Conservation (phyloP, 257 asterid genomes). For the Capsicum chinense region DNA sequence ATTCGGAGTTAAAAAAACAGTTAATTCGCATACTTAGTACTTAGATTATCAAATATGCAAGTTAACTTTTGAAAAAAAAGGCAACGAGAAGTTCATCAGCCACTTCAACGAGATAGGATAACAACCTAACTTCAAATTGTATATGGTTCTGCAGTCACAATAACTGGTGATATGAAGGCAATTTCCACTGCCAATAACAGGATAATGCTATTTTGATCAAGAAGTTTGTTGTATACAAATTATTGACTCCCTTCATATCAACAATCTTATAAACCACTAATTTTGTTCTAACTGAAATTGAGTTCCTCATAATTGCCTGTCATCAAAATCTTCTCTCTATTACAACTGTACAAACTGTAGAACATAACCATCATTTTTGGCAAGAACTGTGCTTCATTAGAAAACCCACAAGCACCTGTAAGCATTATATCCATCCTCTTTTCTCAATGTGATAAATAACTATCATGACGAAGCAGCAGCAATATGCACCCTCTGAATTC, state of each 20-base stretch:
- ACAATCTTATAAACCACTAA: background rate
- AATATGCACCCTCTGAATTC: background rate
- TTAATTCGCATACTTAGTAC: background rate
- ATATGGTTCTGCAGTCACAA: slow-evolving; percentile 5
- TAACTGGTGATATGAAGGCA: slow-evolving; percentile 9
- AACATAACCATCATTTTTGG: background rate
- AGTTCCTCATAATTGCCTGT: background rate
- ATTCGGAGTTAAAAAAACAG: background rate
- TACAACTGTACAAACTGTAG: background rate
- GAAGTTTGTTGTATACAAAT: background rate
- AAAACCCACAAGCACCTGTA: slow-evolving; percentile 3
- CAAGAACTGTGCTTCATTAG: background rate
- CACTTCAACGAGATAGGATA: background rate
- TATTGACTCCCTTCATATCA: background rate
- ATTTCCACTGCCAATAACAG: background rate
- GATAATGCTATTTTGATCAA: background rate
- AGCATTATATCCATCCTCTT: background rate
- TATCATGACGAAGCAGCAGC: background rate
- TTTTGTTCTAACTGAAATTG: background rate
- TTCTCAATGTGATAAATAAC: background rate
- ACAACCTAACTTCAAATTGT: background rate
- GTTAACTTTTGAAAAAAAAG: background rate
- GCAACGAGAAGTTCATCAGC: slow-evolving; percentile 11
- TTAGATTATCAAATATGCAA: slow-evolving; percentile 17
- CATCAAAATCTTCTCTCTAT: background rate